Evolutionary conservation across 768 basidiomycete genomes (phyloP), one percentile per base, ranked within the genome.

Genomic region (Tricholoma hemisulphureum): DNA sequence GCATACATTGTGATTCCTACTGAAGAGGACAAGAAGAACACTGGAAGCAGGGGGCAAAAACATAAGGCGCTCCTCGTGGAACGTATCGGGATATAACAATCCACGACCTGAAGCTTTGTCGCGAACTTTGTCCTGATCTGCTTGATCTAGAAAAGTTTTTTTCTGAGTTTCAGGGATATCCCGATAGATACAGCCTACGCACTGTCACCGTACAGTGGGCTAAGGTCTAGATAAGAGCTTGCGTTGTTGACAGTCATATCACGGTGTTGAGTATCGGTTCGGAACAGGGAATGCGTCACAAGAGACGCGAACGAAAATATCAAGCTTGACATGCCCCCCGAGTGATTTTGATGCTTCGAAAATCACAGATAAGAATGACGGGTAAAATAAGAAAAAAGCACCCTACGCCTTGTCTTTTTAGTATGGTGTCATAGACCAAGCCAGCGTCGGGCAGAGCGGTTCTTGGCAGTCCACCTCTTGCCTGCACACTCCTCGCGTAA

Each of bases 391-490:
- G 70, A 58, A 29, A 67, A 58, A 1, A 62, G 63, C 39, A 67
- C 70, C 53, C 71, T 66, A 65, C 79, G 57, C 49, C 70, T 63
- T 57, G 74, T 53, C 67, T 65, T 68, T 76, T 65, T 21, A 91
- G 69, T 20, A 91, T 77, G 2, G 75, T 73, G 58, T 91, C 88
- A 55, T 87, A 91, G 24, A 91, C 73, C 1, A 85, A 61, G 0
- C 78, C 80, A 14, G 87, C 71, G 58, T 85, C 84, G 13, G 86
- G 86, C 2, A 85, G 76, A 9, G 76, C 69, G 39, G 71, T 65
- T 34, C 69, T 66, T 0, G 80, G 74, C 28, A 79, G 59, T 8
- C 76, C 74, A 34, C 70, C 70, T 49, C 75, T 73, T 26, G 73
- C 75, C 59, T 78, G 80, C 1, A 83, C 82, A 58, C 76, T 80